Evolutionary conservation across 2,329 filamentous ascomycete species (phyloP).

Genomic region (Fusarium sororula): DNA sequence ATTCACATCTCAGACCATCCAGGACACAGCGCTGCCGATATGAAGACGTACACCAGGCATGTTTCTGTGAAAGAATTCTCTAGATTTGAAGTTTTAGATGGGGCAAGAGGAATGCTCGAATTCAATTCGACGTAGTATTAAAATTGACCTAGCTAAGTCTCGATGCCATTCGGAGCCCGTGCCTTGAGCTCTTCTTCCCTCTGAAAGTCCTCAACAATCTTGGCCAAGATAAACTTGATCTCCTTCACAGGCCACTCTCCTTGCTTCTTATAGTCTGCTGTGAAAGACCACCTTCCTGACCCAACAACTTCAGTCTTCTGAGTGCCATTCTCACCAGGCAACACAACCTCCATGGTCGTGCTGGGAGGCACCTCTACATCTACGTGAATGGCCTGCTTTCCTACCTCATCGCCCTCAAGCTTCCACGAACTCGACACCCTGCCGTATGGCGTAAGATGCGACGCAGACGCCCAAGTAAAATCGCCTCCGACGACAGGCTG

Average conservation of each 20-base stretch:
- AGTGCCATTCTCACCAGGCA: slow-evolving; percentile 4
- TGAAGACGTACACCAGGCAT: background rate
- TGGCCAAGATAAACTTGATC: slow-evolving; percentile 3
- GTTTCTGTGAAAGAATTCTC: rapidly evolving
- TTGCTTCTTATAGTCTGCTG: background rate
- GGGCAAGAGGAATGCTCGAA: rapidly evolving
- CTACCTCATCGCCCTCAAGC: slow-evolving; percentile 16
- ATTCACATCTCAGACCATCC: background rate
- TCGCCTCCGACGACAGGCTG: slow-evolving; percentile 30
- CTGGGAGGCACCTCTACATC: slow-evolving; percentile 26
- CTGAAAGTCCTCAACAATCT: background rate
- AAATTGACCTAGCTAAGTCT: background rate
- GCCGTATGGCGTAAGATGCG: slow-evolving; percentile 38
- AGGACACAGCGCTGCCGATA: background rate
- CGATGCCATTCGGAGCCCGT: no score
- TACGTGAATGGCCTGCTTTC: background rate
- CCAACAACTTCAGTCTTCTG: slow-evolving; percentile 22
- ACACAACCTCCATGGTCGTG: slow-evolving; percentile 34
- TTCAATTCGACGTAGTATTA: no score
- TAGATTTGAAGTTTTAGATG: no score
- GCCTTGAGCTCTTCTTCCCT: background rate
- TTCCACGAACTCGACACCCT: slow-evolving; percentile 33
- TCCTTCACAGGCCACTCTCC: slow-evolving; percentile 22
- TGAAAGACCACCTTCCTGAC: slow-evolving; percentile 32
- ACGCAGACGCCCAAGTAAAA: slow-evolving; percentile 30